phyloP scores from a whole-genome alignment of 192 early-diverging fungal genomes.

The Coemansia sp. region DNA sequence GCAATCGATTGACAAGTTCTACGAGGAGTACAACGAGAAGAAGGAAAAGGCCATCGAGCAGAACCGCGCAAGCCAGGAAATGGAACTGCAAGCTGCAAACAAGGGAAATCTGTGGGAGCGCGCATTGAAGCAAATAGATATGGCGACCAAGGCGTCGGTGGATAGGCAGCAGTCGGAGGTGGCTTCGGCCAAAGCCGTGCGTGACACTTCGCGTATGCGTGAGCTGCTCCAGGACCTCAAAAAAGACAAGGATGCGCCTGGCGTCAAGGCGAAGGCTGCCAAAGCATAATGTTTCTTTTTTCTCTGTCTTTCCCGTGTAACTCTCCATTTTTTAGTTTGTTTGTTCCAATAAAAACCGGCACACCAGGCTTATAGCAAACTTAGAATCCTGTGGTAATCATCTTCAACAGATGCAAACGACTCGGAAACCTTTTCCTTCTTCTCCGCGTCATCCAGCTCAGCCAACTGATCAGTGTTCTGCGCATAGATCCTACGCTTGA shows the following conservation, averaged over 20 bases:
- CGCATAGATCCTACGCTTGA: conserved; percentile 82
- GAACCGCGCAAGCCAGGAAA: conserved; percentile 59
- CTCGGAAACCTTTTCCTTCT: conserved; percentile 74
- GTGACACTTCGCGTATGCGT: conserved; percentile 72
- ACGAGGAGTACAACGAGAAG: conserved; percentile 80
- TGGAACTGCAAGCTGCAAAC: conserved; percentile 56
- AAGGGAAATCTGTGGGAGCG: conserved; percentile 77
- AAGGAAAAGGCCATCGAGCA: conserved; percentile 65
- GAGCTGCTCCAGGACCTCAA: conserved; percentile 72
- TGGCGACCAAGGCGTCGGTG: conserved; percentile 48
- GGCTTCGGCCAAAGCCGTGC: conserved; percentile 9
- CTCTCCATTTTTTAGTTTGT: background rate
- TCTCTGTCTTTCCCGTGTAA: background rate
- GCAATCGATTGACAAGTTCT: conserved; percentile 74
- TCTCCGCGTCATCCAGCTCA: conserved; percentile 65
- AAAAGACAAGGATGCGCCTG: conserved; percentile 69
- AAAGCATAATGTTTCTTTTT: conserved; percentile 8
- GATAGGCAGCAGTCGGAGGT: background rate
- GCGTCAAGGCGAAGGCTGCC: conserved; percentile 47
- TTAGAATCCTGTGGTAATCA: conserved; percentile 70
- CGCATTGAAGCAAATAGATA: conserved; percentile 66
- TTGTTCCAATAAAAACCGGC: background rate
- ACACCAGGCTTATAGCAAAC: conserved; percentile 1
- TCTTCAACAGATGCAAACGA: conserved; percentile 75
- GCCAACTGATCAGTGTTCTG: conserved; percentile 78